Evolutionary conservation across 2,329 filamentous ascomycete genomes (phyloP), one percentile per base, ranked within the genome.

Genomic region (Lasiodiplodia sp.): DNA sequence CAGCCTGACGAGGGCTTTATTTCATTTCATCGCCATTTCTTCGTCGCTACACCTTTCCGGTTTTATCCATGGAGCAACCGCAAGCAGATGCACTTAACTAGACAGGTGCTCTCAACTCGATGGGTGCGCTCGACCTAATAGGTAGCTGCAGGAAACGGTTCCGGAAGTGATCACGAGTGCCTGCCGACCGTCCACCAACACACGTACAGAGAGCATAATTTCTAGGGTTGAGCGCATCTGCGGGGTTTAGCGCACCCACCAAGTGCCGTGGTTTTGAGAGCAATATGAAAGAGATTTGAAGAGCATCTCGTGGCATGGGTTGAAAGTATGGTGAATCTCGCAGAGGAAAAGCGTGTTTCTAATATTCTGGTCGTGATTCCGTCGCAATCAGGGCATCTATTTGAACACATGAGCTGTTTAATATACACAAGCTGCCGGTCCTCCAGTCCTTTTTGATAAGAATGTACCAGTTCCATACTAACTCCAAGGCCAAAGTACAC

Each of bases 401-500:
- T 1, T 47, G 16, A 23, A 49, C 16, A 38, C 38, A 25, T 34
- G 40, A 62, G 40, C 57, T 34, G n/a, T 40, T 62, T 11, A 62
- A 62, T 31, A 25, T 51, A 63, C 58, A 63, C 6, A 51, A 51
- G 21, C 40, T 49, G 18, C 38, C 23, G 7, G 40, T 23, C 16
- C 21, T n/a, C 18, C 23, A 34, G 11, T 40, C 40, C 23, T 47
- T 62, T 62, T 49, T n/a, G 47, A 49, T 51, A 25, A n/a, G 23
- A 16, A 28, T 12, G 21, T 6, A 31, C 28, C 18, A 34, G 18
- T 18, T 16, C 40, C 58, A 7, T 49, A 16, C 6, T 21, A 63
- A 64, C 60, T 64, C 60, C 60, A 64, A 64, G 14, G 11, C 44
- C 18, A 11, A 21, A 25, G 18, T 52, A 44, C 40, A 44, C 40